Base-by-base conservation (phyloP, 768 basidiomycete genomes). In the Hericium rajendrae region DNA sequence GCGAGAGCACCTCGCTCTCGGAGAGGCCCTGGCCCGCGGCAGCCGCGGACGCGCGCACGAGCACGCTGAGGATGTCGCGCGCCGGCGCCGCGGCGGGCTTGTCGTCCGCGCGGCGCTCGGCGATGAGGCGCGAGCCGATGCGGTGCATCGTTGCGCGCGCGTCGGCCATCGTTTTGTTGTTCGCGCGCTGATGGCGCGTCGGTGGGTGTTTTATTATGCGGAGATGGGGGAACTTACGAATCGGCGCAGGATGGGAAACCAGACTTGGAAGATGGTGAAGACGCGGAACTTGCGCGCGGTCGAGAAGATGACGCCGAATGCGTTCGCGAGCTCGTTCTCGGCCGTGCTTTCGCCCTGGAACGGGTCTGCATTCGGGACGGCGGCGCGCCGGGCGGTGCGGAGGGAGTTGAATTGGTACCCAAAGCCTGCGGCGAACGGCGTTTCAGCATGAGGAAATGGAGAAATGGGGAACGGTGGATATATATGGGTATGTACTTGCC, bases 41-140 rank as follows among this genome's bases (percentile, higher is more conserved):
- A 12, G 72, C 67, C 13, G 77, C 72, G 63, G 84, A 86, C 1
- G 85, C 85, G 52, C 76, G 78, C 55, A 88, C 86, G 39, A 59
- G 55, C 40, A 64, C 53, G n/a, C 54, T 64, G 38, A 62, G 53
- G 16, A 62, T 60, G 54, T 60, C 62, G 38, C 57, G 57, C 16
- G 38, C 28, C 6, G 9, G 26, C 12, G 57, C 43, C 48, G 39
- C 16, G 38, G 48, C 40, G 15, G 49, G 20, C 3, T 61, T 43
- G 16, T 12, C 20, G 6, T 53, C 39, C n/a, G 39, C 26, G 32
- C 59, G 62, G 32, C 55, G 55, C 26, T 61, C 60, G 6, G 53
- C 48, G 38, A 63, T 59, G 40, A 63, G 60, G 26, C 57, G 57
- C n/a, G 53, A 53, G 28, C 62, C 57, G 40, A 63, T 61, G 39